phyloP scores from a whole-genome alignment of 352 stramenopile genomes.

The Pythium dissotocum region DNA sequence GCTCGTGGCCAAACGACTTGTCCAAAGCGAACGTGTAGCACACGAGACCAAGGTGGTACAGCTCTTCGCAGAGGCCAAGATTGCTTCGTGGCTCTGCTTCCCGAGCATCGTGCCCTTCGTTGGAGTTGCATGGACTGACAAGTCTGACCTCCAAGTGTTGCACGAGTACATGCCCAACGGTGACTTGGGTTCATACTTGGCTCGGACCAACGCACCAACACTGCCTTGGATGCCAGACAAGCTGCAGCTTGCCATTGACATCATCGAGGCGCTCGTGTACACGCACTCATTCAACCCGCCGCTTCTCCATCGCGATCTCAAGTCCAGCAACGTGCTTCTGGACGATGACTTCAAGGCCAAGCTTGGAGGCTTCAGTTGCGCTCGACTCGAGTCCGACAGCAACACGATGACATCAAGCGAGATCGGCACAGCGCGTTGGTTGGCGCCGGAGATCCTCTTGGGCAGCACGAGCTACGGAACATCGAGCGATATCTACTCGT shows the following conservation, averaged over 20 bases:
- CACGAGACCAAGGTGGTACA: not conserved
- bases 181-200: not conserved
- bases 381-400: not conserved
- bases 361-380: not conserved
- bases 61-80: not conserved
- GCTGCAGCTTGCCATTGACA: not conserved
- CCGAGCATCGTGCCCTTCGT: not conserved
- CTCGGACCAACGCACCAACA: not conserved
- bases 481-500: not conserved
- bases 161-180: not conserved
- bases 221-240: not conserved
- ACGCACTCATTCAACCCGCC: not conserved
- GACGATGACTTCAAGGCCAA: not conserved
- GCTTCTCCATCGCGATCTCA: not conserved
- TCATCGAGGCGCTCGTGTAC: constrained; percentile 8
- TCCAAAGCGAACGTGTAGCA: not conserved
- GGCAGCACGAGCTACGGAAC: not conserved
- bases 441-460: not conserved
- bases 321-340: not conserved
- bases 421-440: not conserved
- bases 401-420: not conserved
- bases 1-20: not conserved
- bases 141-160: not conserved
- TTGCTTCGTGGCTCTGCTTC: not conserved
- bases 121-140: not conserved